These are phyloP conservation scores for Clarireedia hainanense DNA, from an alignment of 2,329 filamentous ascomycete species.

Conservation along the genomic window DNA sequence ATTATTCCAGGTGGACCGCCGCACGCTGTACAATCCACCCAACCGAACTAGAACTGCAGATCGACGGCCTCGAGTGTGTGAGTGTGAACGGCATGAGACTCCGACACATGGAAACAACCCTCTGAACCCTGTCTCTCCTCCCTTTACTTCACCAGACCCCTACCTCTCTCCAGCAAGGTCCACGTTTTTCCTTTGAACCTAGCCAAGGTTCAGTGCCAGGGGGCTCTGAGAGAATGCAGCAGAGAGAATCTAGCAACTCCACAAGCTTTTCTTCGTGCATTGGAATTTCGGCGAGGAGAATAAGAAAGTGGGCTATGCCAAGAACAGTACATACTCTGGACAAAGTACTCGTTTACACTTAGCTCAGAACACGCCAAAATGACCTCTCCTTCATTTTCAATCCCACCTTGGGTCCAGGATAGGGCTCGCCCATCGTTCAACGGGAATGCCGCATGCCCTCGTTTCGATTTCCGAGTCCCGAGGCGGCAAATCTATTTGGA, in stretches of 20 bases:
- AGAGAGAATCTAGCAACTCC: too few species aligned
- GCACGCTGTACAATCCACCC: background rate
- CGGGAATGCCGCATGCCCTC: background rate
- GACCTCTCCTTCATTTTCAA: background rate
- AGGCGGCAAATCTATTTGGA: conserved; percentile 1
- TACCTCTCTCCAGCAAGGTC: conserved; percentile 3
- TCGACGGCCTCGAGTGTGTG: background rate
- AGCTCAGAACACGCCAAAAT: background rate
- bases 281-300: too few species aligned
- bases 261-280: too few species aligned
- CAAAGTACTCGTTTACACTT: too few species aligned
- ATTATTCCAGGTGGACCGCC: background rate
- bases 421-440: background rate
- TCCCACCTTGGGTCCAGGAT: background rate
- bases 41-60: background rate
- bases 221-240: too few species aligned
- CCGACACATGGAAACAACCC: background rate
- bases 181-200: conserved; percentile 3
- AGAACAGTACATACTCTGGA: too few species aligned
- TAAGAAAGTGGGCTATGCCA: too few species aligned
- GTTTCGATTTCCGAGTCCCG: background rate
- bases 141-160: background rate
- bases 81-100: background rate
- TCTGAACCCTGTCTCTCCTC: conserved; percentile 6
- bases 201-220: too few species aligned